These are phyloP conservation scores for Yamadazyma songkhlaensis DNA, from an alignment of 1,139 yeast species.

Conservation along the genomic window DNA sequence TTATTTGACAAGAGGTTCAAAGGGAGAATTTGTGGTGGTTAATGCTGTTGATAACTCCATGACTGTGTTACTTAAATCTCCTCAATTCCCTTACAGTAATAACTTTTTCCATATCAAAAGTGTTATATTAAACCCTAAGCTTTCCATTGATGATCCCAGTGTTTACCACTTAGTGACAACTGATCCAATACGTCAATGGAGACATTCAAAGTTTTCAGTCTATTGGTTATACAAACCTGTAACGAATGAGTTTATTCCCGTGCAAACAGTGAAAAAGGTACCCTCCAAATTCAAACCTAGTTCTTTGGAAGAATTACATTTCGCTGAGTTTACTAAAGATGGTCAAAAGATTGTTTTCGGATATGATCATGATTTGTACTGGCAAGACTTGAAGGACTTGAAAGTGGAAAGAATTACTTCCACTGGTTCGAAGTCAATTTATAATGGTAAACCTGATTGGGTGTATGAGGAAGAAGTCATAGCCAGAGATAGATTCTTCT, in stretches of 20 bases:
- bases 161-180: conserved; percentile 34
- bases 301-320: conserved; percentile 31
- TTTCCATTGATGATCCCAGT: conserved; percentile 23
- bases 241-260: conserved; percentile 20
- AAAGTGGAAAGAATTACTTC: conserved; percentile 48
- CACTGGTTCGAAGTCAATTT: conserved; percentile 65
- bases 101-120: conserved; percentile 30
- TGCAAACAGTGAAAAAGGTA: conserved; percentile 22
- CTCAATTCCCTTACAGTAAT: conserved; percentile 32
- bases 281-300: conserved; percentile 5
- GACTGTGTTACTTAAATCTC: conserved; percentile 18
- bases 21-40: conserved; percentile 16
- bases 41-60: conserved; percentile 20
- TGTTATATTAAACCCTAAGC: conserved; percentile 32
- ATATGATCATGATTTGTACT: conserved; percentile 34
- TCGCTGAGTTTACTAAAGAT: conserved; percentile 41
- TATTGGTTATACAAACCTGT: conserved; percentile 35
- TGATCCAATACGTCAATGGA: conserved; percentile 34
- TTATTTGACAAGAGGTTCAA: conserved; percentile 23
- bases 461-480: conserved; percentile 93
- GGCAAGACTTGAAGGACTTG: conserved; percentile 33
- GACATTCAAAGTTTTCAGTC: conserved; percentile 39
- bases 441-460: conserved; percentile 95
- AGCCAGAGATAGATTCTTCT: conserved; percentile 59
- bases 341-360: conserved; percentile 36